Evolutionary conservation across 768 basidiomycete species (phyloP), one percentile per base, ranked within the genome.

Genomic region (Plicaturopsis crispa): DNA sequence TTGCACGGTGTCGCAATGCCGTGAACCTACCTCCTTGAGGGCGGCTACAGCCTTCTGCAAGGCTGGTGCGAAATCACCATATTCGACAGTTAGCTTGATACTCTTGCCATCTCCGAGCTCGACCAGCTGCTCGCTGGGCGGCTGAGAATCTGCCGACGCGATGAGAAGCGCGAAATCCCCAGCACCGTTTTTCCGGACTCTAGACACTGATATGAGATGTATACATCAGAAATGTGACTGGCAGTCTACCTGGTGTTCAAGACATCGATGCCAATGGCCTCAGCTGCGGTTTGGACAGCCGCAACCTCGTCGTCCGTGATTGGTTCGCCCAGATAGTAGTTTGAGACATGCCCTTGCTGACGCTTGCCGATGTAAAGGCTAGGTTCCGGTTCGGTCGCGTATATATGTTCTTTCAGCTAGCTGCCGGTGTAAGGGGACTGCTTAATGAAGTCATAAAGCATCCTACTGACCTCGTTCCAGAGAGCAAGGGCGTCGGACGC

Each of bases 331-430:
- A 81, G 75, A 53, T 93, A 93, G 57, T 92, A 93, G 54, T 89
- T 87, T 21, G 81, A 85, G 37, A 87, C 54, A 42, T 91, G 86
- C 1, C 89, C 89, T 16, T 76, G 66, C 38, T 60, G 67, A 31
- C 80, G 83, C 55, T 91, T 90, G 36, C 89, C 89, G 45, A 93
- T 82, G 55, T 73, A 80, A 41, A 88, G 67, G 36, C 69, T 73
- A 1, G 70, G 56, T 52, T 85, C 80, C 2, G 89, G 88, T 18
- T 60, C 51, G 10, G 68, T 48, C 2, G 79, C 64, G 55, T 89
- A 92, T 31, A 92, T 84, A 52, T 86, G 76, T 1, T 70, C 76
- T 56, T 77, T 77, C 46, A 91, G 62, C 83, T 89, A 48, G 2
- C 49, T 24, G 26, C 3, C 7, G 13, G 17, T 41, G 31, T 33